Conservation (phyloP, 805 yeast genomes). For the Wickerhamiella kazuoi region DNA sequence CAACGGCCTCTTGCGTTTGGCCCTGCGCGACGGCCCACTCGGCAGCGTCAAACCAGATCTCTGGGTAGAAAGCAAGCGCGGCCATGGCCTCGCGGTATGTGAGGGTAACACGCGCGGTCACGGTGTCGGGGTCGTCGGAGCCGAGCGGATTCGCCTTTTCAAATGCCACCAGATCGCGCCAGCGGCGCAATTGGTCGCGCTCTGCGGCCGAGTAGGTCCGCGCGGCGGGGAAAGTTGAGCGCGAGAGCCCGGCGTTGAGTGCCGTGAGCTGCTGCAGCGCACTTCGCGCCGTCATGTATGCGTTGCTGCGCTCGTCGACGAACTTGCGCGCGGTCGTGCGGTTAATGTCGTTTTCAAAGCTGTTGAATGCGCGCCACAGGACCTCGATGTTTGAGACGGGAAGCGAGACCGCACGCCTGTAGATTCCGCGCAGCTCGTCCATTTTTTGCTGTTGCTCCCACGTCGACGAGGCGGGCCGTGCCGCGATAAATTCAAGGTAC, state of each 20-base stretch:
- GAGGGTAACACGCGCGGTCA: conserved; percentile 44
- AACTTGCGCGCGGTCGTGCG: conserved; percentile 66
- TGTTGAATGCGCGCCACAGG: conserved; percentile 64
- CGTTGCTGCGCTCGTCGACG: conserved; percentile 64
- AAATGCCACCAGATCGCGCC: conserved; percentile 67
- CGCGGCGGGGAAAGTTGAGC: conserved; percentile 20
- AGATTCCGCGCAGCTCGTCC: conserved; percentile 58
- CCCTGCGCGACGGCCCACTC: conserved; percentile 22
- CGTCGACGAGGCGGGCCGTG: conserved; percentile 37
- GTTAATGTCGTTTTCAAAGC: conserved; percentile 66
- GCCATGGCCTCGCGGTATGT: conserved; percentile 57
- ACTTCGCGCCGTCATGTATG: conserved; percentile 75
- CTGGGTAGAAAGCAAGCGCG: conserved; percentile 45
- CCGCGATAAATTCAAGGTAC: conserved; percentile 58
- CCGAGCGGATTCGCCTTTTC: conserved; percentile 57
- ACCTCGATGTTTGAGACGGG: conserved; percentile 63
- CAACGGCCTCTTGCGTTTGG: conserved; percentile 19
- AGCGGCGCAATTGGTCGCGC: conserved; percentile 30
- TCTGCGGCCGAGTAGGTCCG: conserved; percentile 17
- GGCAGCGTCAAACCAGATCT: conserved; percentile 48
- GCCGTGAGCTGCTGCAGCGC: conserved; percentile 53
- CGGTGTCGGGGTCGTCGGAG: conserved; percentile 29
- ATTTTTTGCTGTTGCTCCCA: conserved; percentile 76
- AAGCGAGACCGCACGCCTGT: conserved; percentile 48
- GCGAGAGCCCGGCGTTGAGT: conserved; percentile 33